phyloP scores from a whole-genome alignment of 2,329 filamentous ascomycete genomes.

The Penicillium oxalicum region DNA sequence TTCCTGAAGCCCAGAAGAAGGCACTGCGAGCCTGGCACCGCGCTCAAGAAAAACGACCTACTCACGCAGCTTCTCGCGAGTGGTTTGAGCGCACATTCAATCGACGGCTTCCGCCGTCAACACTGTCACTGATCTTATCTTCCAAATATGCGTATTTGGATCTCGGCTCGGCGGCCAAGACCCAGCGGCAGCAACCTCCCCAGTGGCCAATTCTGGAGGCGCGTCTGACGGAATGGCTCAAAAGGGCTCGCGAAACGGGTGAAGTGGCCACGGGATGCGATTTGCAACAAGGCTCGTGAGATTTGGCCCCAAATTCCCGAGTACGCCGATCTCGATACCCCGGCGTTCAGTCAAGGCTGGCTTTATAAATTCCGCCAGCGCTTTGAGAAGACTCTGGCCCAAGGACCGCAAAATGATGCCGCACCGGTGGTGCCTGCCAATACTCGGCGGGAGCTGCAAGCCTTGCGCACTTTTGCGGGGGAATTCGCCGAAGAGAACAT shows the following conservation, averaged over 20 bases:
- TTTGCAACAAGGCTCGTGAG: slow-evolving; percentile 11
- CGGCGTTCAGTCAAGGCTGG: slow-evolving; percentile 18
- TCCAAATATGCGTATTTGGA: slow-evolving; percentile 2
- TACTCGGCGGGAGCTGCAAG: slow-evolving; percentile 1
- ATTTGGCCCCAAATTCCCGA: slow-evolving; percentile 13
- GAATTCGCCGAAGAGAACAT: slow-evolving; percentile 16
- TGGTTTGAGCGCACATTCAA: slow-evolving; percentile 6
- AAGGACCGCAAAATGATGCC: background rate
- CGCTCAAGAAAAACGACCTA: slow-evolving; percentile 1
- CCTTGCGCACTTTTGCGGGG: slow-evolving; percentile 10
- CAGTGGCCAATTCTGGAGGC: slow-evolving; percentile 6
- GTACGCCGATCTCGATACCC: slow-evolving; percentile 10
- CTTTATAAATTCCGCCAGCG: slow-evolving; percentile 6
- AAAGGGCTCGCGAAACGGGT: background rate
- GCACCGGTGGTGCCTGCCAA: background rate
- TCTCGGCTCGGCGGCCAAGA: background rate
- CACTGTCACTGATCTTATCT: slow-evolving; percentile 2
- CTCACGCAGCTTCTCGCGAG: background rate
- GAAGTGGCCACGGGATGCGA: slow-evolving; percentile 1
- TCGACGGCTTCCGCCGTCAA: slow-evolving; percentile 3
- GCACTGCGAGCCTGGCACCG: slow-evolving; percentile 4
- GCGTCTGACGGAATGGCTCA: slow-evolving; percentile 3
- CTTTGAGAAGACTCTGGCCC: slow-evolving; percentile 5
- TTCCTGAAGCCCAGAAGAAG: slow-evolving; percentile 3
- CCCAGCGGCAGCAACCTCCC: background rate